Conservation (phyloP, 306 rosid species). For the Purshia tridentata region DNA sequence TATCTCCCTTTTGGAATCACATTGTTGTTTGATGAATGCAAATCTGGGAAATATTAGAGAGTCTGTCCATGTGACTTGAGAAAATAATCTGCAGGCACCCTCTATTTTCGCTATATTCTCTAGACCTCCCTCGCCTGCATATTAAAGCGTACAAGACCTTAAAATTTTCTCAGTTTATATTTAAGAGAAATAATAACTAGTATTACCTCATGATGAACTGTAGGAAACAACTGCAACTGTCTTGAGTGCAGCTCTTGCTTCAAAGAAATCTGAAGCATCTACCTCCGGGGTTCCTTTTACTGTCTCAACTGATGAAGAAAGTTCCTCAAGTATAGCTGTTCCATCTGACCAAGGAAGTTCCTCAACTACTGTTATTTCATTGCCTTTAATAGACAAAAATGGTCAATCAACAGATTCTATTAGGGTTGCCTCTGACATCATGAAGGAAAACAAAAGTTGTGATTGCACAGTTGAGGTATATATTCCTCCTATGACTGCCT, state of each 20-base stretch:
- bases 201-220: conserved; percentile 17
- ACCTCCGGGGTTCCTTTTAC: conserved; percentile 28
- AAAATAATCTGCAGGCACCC: not conserved
- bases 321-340: conserved; percentile 29
- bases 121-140: not conserved
- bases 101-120: not conserved
- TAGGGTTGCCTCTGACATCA: conserved; percentile 13
- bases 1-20: not conserved
- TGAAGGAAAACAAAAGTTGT: conserved; percentile 16
- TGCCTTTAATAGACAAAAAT: conserved; percentile 13
- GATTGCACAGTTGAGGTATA: conserved; percentile 35
- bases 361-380: conserved; percentile 16
- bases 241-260: conserved; percentile 56
- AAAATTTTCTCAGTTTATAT: not conserved
- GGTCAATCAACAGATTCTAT: conserved; percentile 24
- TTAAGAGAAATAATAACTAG: not conserved
- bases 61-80: not conserved
- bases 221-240: conserved; percentile 58
- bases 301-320: conserved; percentile 25
- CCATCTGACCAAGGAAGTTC: conserved; percentile 25
- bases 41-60: not conserved
- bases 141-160: not conserved
- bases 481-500: not conserved
- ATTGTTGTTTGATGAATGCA: not conserved
- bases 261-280: conserved; percentile 43